Base-by-base conservation (phyloP, 2,329 filamentous ascomycete species). In the Epichloe scottii region DNA sequence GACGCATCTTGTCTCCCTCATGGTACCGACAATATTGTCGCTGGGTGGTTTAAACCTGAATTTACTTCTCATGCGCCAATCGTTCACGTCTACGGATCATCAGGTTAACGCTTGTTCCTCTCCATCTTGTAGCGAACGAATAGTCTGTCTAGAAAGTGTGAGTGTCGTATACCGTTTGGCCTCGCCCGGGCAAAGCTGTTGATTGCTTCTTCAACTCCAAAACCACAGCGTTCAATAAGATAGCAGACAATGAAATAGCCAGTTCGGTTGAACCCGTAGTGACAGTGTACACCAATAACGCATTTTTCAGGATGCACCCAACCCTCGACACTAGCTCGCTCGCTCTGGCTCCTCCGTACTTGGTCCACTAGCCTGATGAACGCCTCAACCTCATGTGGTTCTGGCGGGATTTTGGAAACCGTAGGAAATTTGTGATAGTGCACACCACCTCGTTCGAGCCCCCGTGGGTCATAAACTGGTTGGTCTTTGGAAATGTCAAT, bases 251-350 rank as follows among this genome's bases (percentile, higher is more conserved):
- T 81, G 62, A 96, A 87, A 65, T 91, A 95, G 0, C 91, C 91
- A 0, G 91, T 96, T 21, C 90, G 79, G 64, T 97, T 96, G 70
- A 94, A 96, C 0, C 91, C 91, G 59, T 96, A 96, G 62, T 97
- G 91, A 61, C 91, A 97, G 64, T 97, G 91, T 0, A 95, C 88
- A 2, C 85, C 90, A 48, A 95, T 78, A 46, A 84, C 70, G n/a
- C 60, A 63, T 41, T 62, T 53, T 7, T 59, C 59, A 0, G 71
- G 68, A 1, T 70, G 60, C 5, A 68, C 63, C 57, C 65, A 71
- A 2, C 72, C 68, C 19, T 68, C 71, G 51, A 65, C 69, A 3
- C 37, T 48, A 7, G 62, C 60, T 37, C 63, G 63, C 51, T 65
- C 60, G 2, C 52, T 43, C 53, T 84, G 79, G 43, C 77, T 73